Evolutionary conservation across 1,139 yeast genomes (phyloP).

Genomic region (Yamadazyma jaroonii): DNA sequence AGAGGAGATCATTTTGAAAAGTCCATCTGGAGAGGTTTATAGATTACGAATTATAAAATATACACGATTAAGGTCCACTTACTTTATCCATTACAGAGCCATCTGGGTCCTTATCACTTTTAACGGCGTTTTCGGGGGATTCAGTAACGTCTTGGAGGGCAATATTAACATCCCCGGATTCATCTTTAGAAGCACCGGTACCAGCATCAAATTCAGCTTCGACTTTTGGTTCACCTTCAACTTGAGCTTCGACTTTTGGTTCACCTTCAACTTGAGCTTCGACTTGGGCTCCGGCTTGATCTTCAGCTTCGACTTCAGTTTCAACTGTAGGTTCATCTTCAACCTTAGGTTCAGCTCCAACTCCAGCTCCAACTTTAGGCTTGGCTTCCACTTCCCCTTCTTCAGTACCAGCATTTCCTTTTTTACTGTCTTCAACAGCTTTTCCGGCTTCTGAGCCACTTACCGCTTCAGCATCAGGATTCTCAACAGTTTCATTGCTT

Average conservation of each 20-base stretch:
- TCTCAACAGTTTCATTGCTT: background rate
- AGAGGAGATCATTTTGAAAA: constrained; percentile 47
- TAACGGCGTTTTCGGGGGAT: too few relatives aligned
- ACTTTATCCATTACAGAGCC: too few relatives aligned
- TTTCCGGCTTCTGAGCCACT: background rate
- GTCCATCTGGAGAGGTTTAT: constrained; percentile 42
- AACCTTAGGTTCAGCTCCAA: too few relatives aligned
- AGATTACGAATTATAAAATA: background rate
- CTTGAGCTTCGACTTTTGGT: background rate
- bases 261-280: too few relatives aligned
- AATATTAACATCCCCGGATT: background rate
- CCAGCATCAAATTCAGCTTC: too few relatives aligned
- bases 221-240: background rate
- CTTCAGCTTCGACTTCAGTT: too few relatives aligned
- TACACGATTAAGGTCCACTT: too few relatives aligned
- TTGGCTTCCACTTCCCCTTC: background rate
- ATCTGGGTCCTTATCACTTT: too few relatives aligned
- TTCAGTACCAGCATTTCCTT: background rate
- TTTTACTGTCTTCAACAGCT: background rate
- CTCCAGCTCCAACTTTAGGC: background rate
- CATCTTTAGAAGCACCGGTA: background rate
- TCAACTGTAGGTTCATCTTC: too few relatives aligned
- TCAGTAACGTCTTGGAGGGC: too few relatives aligned
- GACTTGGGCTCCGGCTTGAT: background rate
- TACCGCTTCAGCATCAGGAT: constrained; percentile 1